Evolutionary conservation across 768 basidiomycete species (phyloP).

Genomic region (Termitomyces eurrhizus): DNA sequence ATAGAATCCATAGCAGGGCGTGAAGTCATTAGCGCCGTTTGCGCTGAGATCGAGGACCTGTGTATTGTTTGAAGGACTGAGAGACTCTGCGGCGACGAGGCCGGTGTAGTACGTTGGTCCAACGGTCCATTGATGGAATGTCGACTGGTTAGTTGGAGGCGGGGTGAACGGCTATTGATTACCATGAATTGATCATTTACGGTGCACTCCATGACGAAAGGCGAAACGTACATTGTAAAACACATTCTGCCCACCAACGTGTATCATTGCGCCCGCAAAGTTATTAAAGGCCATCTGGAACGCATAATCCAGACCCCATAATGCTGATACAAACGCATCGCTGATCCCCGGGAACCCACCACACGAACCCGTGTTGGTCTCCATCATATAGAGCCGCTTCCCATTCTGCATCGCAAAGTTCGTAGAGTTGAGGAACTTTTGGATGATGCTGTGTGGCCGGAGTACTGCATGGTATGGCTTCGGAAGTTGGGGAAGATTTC

Average conservation of each 20-base stretch:
- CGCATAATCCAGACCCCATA: constrained; percentile 63
- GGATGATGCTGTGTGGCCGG: constrained; percentile 46
- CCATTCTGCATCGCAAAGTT: constrained; percentile 35
- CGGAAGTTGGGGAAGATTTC: constrained; percentile 55
- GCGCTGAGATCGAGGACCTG: constrained; percentile 63
- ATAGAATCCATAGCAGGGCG: constrained; percentile 72
- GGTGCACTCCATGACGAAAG: constrained; percentile 22
- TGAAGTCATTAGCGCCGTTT: constrained; percentile 38
- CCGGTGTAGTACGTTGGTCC: constrained; percentile 73
- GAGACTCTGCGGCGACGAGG: constrained; percentile 62
- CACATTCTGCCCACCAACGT: constrained; percentile 61
- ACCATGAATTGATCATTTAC: constrained; percentile 26
- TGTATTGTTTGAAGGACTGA: constrained; percentile 58
- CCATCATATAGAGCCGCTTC: constrained; percentile 60
- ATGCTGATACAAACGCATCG: constrained; percentile 57
- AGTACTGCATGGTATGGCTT: constrained; percentile 40
- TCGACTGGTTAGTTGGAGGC: constrained; percentile 42
- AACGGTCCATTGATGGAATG: constrained; percentile 66
- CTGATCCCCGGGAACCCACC: constrained; percentile 64
- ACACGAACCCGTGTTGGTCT: constrained; percentile 69
- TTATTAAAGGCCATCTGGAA: constrained; percentile 55
- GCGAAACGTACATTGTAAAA: constrained; percentile 63
- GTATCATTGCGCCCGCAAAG: constrained; percentile 45
- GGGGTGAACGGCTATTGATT: constrained; percentile 10
- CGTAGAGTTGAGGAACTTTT: constrained; percentile 49